A percentile compares a stretch with the other conserved stretches of the same genome.
These are phyloP conservation scores for Cucurbita argyrosperma DNA, from an alignment of 306 rosid genomes.

Conservation along the genomic window DNA sequence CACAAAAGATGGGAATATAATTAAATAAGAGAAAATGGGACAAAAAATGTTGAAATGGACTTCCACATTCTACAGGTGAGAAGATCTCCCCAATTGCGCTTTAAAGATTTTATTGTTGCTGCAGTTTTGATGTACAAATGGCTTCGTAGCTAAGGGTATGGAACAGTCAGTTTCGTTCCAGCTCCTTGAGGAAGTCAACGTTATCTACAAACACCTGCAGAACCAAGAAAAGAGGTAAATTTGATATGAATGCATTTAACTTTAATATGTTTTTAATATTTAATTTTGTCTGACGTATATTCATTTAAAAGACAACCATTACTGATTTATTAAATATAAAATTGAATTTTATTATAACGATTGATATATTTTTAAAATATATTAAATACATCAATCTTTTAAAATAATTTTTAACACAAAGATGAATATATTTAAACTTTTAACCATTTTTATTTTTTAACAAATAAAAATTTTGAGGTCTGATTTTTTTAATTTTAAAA, in stretches of 20 bases:
- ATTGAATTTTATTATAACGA: too few relatives aligned
- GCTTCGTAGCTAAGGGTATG: neutral
- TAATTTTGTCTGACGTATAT: too few relatives aligned
- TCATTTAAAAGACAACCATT: too few relatives aligned
- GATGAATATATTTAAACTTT: too few relatives aligned
- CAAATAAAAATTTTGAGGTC: too few relatives aligned
- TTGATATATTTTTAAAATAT: too few relatives aligned
- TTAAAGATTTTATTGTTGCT: neutral
- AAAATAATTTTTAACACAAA: too few relatives aligned
- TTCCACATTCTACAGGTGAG: neutral
- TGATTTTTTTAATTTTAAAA: too few relatives aligned
- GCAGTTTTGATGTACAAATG: neutral
- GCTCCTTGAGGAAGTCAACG: conserved; percentile 59
- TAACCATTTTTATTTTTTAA: too few relatives aligned
- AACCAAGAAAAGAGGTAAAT: neutral
- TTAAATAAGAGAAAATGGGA: neutral
- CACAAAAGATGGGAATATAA: neutral
- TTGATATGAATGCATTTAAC: neutral
- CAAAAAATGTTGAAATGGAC: neutral
- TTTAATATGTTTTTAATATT: too few relatives aligned
- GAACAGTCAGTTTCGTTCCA: conserved; percentile 29
- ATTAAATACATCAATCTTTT: too few relatives aligned
- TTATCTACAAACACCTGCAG: conserved; percentile 91
- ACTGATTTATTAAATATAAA: too few relatives aligned
- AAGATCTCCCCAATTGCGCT: neutral